Conservation (phyloP, 2,329 filamentous ascomycete species). For the Dactylonectria estremocensis region DNA sequence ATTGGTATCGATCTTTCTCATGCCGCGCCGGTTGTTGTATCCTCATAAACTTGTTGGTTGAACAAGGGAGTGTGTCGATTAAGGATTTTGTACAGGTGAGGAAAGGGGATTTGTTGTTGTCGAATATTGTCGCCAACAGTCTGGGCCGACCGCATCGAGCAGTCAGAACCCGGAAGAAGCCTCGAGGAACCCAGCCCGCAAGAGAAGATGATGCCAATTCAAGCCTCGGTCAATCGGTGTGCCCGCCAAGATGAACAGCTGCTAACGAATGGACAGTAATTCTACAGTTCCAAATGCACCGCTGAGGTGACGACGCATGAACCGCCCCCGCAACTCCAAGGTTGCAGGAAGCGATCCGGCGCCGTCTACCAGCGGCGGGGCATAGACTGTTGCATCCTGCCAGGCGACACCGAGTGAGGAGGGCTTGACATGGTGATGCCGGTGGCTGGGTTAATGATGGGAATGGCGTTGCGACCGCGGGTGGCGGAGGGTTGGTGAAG, state of each 20-base stretch:
- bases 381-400: constrained; percentile 71
- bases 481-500: constrained; percentile 92
- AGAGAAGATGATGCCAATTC: constrained; percentile 60
- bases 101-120: constrained; percentile 40
- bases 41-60: constrained; percentile 53
- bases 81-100: constrained; percentile 65
- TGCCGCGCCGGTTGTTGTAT: constrained; percentile 56
- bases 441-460: constrained; percentile 96
- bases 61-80: constrained; percentile 60
- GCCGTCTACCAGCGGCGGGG: constrained; percentile 68
- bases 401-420: constrained; percentile 78
- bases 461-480: constrained; percentile 93
- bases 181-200: constrained; percentile 58
- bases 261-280: constrained; percentile 57
- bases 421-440: constrained; percentile 91
- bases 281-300: constrained; percentile 55
- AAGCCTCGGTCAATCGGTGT: constrained; percentile 55
- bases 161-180: constrained; percentile 40
- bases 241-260: constrained; percentile 67
- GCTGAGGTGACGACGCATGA: constrained; percentile 54
- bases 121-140: constrained; percentile 51
- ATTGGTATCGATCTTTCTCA: constrained; percentile 65
- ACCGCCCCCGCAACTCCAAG: constrained; percentile 51
- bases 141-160: constrained; percentile 46
- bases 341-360: constrained; percentile 50